Conservation (phyloP, 1,284 basidiomycete genomes). For the Golubevia pallescens region DNA sequence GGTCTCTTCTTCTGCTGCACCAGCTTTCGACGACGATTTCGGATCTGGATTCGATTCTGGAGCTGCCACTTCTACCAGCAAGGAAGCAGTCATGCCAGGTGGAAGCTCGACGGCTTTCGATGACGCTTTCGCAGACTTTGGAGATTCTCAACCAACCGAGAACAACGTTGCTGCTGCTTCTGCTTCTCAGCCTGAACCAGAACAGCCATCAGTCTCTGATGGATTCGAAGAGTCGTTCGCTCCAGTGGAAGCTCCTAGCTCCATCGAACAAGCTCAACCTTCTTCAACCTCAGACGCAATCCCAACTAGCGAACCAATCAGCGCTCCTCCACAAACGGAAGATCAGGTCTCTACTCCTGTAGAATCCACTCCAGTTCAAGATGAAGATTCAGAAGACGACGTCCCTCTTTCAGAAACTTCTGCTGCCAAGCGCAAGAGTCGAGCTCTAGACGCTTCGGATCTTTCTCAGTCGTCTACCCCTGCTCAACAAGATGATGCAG, state of each 20-base stretch:
- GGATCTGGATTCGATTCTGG: not conserved
- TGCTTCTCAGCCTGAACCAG: not conserved
- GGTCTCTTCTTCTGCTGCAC: not conserved
- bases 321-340: not conserved
- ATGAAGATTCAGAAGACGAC: not conserved
- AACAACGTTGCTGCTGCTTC: not conserved
- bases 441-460: not conserved
- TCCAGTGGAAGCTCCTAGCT: not conserved
- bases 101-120: slow-evolving; percentile 1
- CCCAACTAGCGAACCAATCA: not conserved
- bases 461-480: not conserved
- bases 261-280: not conserved
- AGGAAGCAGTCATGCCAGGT: not conserved
- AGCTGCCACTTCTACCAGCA: not conserved
- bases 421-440: not conserved
- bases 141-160: not conserved
- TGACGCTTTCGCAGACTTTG: slow-evolving; percentile 1
- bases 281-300: not conserved
- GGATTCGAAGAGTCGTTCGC: not conserved
- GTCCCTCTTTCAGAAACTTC: not conserved
- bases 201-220: not conserved
- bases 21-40: slow-evolving; percentile 5
- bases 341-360: not conserved
- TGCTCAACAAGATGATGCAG: slow-evolving; percentile 9
- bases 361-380: not conserved